Percentiles rank a stretch among this genome's conserved stretches.
These are phyloP conservation scores for Heritiera littoralis DNA, from an alignment of 345 rosid species.

Conservation along the genomic window DNA sequence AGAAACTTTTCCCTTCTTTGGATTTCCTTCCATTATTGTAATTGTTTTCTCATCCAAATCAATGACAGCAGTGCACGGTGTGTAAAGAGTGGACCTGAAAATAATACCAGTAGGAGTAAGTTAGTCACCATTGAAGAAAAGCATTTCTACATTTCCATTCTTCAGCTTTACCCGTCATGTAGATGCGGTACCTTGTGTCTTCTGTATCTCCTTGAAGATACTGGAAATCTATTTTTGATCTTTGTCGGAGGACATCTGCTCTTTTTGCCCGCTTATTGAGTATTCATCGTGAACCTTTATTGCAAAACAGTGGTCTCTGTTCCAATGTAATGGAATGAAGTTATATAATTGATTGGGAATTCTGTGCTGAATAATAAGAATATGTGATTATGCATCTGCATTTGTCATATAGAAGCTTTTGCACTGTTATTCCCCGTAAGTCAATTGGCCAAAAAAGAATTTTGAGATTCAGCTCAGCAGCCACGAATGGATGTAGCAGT, in stretches of 20 bases:
- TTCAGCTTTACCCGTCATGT: constrained; percentile 48
- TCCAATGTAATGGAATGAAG: constrained; percentile 15
- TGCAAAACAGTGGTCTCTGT: constrained; percentile 19
- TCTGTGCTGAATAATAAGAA: background rate
- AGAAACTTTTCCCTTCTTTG: constrained; percentile 42
- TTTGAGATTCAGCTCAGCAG: background rate
- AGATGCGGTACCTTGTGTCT: constrained; percentile 46
- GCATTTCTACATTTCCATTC: background rate
- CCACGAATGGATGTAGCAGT: background rate
- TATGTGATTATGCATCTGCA: background rate
- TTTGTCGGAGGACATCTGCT: constrained; percentile 43
- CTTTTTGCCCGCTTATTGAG: constrained; percentile 47
- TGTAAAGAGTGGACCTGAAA: constrained; percentile 59
- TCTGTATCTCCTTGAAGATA: constrained; percentile 48
- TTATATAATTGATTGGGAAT: background rate
- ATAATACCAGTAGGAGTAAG: constrained; percentile 5
- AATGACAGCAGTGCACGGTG: constrained; percentile 47
- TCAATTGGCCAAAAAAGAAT: background rate
- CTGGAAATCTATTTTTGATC: constrained; percentile 48
- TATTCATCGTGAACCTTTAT: constrained; percentile 48
- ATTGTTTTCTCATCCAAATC: constrained; percentile 48
- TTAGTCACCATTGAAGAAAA: constrained; percentile 21
- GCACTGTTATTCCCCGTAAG: background rate
- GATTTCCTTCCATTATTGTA: constrained; percentile 48
- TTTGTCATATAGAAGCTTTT: background rate